Evolutionary conservation across 805 yeast species (phyloP), one percentile per base, ranked within the genome.

Genomic region (Cyberlindnera meyerae): DNA sequence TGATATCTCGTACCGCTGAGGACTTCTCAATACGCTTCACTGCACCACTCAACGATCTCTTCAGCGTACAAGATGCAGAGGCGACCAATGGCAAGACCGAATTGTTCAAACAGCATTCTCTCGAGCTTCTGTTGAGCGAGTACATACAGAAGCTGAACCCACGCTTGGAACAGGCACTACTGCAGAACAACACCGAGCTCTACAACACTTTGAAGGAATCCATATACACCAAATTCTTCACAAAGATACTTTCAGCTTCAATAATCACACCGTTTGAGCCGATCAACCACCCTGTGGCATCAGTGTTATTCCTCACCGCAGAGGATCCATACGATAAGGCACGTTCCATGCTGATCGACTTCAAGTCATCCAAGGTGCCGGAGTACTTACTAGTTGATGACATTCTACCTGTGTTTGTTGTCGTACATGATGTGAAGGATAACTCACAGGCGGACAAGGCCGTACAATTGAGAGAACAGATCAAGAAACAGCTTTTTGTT

Each of bases 201-300:
- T 40, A 51, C 4, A 50, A 48, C 11, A 37, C 57, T 1, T 49
- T 73, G 27, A 67, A 65, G 34, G 66, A 66, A 36, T 66, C 75
- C 4, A 60, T 79, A 8, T 85, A 80, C 53, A 61, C 75, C 43
- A 73, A 71, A 34, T 68, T 77, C 44, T 68, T 82, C 46, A 68
- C 78, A 21, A 71, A 76, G 45, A 52, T 82, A 28, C 63, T 82
- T 7, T 70, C 86, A 4, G 68, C 82, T 11, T 70, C 75, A 11
- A 69, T 70, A 7, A 60, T 84, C 8, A 76, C 85, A 2, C 79
- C 90, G 2, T 86, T 84, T 54, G 97, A 90, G 57, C 79, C 87
- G 5, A 79, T 88, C 57, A 79, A 83, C 47, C 96, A 89, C 54
- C 97, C 97, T 0, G 73, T 87, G 2, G 71, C 85, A 3, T 82